Evolutionary conservation across 192 early-diverging fungal species (phyloP), one percentile per base, ranked within the genome.

Genomic region (Bifiguratus adelaidae): DNA sequence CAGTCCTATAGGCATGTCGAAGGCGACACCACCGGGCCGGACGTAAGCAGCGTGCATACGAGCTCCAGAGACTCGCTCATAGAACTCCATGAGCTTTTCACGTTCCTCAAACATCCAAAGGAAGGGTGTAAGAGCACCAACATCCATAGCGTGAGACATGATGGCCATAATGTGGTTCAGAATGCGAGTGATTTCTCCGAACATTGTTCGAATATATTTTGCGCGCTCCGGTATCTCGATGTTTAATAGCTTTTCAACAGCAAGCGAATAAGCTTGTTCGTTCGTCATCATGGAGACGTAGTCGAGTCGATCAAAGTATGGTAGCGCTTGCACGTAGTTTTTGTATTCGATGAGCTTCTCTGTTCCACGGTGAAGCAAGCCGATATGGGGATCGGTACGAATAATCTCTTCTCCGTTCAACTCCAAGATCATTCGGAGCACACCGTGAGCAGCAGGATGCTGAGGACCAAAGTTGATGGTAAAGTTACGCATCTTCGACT

Each of bases 211-310:
- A 57, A 98, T 98, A 59, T 91, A 96, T 65, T 96, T 95, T 13
- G 85, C 87, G 30, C 95, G 86, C 41, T 76, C 53, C 23, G 95
- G 95, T 25, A 96, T 80, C 18, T 98, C 91, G 55, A 98, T 88
- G 80, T 98, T 98, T 42, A 98, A 80, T 27, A 98, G 76, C 62
- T 98, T 98, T 65, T 98, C 95, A 11, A 96, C 91, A 22, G 95
- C 92, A 28, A 98, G 74, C 34, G 92, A 95, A 67, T 96, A 98
- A 8, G 85, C 84, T 73, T 95, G 87, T 70, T 98, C 95, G 72
- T 98, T 98, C 49, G 82, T 83, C 95, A 98, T 98, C 92, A 98
- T 98, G 30, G 95, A 98, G 41, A 91, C 85, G 63, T 98, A 98
- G 66, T 95, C 92, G 55, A 93, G 74, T 43, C 92, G 92, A 67